Percentiles rank a stretch among this genome's conserved stretches.
These are phyloP conservation scores for Magnusiomyces magnusii DNA, from an alignment of 1,139 yeast genomes.

Conservation along the genomic window DNA sequence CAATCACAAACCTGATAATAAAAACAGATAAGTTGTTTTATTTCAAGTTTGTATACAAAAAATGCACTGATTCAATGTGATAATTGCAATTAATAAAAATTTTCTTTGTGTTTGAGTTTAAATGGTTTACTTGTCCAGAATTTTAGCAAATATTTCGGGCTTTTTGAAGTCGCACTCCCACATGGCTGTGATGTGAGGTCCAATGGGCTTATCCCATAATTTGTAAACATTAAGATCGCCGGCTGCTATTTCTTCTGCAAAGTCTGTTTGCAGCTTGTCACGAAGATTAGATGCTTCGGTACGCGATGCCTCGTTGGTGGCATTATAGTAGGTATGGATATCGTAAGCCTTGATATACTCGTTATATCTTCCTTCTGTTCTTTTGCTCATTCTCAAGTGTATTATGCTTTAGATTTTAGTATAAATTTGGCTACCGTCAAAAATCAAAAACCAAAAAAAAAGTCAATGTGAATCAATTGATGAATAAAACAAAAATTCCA, in stretches of 20 bases:
- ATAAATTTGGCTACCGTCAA: too few relatives aligned
- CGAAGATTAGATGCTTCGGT: constrained; percentile 38
- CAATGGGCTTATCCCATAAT: constrained; percentile 46
- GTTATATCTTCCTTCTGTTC: neutral
- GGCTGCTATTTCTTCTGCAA: constrained; percentile 38
- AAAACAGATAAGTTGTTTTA: too few relatives aligned
- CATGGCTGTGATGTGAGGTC: constrained; percentile 49
- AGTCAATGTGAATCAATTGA: too few relatives aligned
- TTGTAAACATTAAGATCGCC: constrained; percentile 42
- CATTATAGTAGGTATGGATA: constrained; percentile 49
- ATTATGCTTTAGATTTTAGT: neutral
- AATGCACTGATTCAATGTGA: too few relatives aligned
- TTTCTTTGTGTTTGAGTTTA: too few relatives aligned
- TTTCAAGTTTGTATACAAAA: too few relatives aligned
- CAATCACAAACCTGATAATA: too few relatives aligned
- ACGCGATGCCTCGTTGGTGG: constrained; percentile 34
- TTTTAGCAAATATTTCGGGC: constrained; percentile 31
- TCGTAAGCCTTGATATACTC: constrained; percentile 35
- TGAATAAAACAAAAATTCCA: too few relatives aligned
- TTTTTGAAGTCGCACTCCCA: constrained; percentile 36
- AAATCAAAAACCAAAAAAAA: too few relatives aligned
- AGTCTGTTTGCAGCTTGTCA: constrained; percentile 39
- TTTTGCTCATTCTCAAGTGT: neutral
- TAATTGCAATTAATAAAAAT: too few relatives aligned
- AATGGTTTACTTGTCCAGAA: too few relatives aligned